Evolutionary conservation across 2,329 filamentous ascomycete genomes (phyloP).

Genomic region (Fusarium verticillioides): DNA sequence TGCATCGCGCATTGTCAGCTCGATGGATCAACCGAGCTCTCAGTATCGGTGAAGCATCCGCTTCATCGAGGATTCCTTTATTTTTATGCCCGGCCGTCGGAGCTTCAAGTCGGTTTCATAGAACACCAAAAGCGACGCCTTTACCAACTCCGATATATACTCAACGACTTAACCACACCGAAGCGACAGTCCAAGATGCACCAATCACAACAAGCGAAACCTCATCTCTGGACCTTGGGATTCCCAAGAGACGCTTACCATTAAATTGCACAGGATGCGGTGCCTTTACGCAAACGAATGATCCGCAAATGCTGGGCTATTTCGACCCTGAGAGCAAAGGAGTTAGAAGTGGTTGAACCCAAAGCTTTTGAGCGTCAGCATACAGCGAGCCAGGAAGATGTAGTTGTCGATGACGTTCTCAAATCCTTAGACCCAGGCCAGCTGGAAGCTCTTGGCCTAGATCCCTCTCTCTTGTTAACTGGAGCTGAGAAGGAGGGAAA

Average conservation of each 20-base stretch:
- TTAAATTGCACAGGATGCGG: constrained; percentile 72
- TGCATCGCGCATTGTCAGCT: constrained; percentile 58
- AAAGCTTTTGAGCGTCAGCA: constrained; percentile 21
- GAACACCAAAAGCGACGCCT: constrained; percentile 12
- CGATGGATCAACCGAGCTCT: constrained; percentile 57
- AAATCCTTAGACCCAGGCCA: constrained; percentile 54
- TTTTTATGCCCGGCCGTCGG: constrained; percentile 61
- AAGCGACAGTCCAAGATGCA: constrained; percentile 25
- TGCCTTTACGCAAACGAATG: constrained; percentile 68
- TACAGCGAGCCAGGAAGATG: constrained; percentile 52
- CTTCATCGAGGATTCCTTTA: constrained; percentile 55
- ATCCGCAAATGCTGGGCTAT: constrained; percentile 65
- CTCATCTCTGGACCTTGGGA: not conserved
- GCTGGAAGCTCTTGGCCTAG: constrained; percentile 59
- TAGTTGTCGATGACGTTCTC: constrained; percentile 60
- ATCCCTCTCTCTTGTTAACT: constrained; percentile 53
- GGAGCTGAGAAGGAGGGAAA: constrained; percentile 41
- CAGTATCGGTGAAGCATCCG: constrained; percentile 53
- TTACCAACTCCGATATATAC: constrained; percentile 31
- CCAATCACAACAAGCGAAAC: not conserved
- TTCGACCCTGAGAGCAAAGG: constrained; percentile 64
- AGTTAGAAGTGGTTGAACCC: constrained; percentile 59
- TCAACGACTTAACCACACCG: constrained; percentile 45
- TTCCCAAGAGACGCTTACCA: constrained; percentile 55
- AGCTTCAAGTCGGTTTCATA: constrained; percentile 34